Evolutionary conservation across 108 stramenopile species (phyloP).

Genomic region (Skeletonema potamos): DNA sequence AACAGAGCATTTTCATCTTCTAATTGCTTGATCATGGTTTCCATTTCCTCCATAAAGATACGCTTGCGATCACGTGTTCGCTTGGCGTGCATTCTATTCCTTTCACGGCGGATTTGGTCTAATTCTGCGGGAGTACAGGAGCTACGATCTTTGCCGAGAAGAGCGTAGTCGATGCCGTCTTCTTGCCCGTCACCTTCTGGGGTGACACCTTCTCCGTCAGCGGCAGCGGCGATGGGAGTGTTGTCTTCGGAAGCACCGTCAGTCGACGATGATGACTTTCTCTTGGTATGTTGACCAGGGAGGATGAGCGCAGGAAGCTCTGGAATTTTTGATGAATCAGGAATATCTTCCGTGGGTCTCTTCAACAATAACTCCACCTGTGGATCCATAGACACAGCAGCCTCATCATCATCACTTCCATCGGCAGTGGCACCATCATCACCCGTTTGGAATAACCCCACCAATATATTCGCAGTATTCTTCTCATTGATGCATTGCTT

Average conservation of each 20-base stretch:
- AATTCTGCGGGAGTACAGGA: conserved; percentile 81
- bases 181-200: conserved; percentile 34
- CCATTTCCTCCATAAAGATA: conserved; percentile 85
- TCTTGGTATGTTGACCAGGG: conserved; percentile 73
- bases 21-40: conserved; percentile 70
- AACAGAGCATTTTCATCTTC: conserved; percentile 74
- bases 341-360: conserved; percentile 68
- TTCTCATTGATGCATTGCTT: conserved; percentile 87
- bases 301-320: conserved; percentile 78
- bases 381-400: conserved; percentile 44
- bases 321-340: conserved; percentile 73
- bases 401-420: conserved; percentile 10
- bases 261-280: conserved; percentile 25
- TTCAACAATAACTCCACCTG: conserved; percentile 59
- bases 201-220: conserved; percentile 2
- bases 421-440: conserved; percentile 3
- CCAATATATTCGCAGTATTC: conserved; percentile 85
- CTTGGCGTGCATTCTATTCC: conserved; percentile 93
- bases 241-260: conserved; percentile 2
- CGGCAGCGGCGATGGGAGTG: neutral
- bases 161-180: conserved; percentile 85
- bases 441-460: conserved; percentile 57
- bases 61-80: conserved; percentile 85
- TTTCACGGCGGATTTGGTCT: conserved; percentile 82
- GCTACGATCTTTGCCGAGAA: conserved; percentile 78